Conservation (phyloP, 2,329 filamentous ascomycete species). For the Ophiostoma montium region DNA sequence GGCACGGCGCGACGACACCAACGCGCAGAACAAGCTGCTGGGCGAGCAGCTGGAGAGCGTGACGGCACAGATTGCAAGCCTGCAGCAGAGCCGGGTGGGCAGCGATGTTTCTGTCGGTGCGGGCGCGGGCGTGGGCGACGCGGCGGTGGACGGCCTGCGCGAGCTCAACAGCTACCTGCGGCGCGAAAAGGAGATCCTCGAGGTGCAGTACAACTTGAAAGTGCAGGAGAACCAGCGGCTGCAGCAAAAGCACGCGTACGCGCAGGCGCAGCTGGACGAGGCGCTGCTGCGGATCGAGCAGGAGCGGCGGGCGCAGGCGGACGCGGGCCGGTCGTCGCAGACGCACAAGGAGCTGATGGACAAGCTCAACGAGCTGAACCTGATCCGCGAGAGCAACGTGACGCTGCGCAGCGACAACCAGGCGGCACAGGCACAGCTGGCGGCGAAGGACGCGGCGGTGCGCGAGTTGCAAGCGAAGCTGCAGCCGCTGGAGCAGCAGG, state of each 20-base stretch:
- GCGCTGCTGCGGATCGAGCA: slow-evolving; percentile 78
- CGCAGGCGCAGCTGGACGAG: slow-evolving; percentile 79
- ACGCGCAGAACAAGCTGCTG: slow-evolving; percentile 79
- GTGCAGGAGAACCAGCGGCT: slow-evolving; percentile 76
- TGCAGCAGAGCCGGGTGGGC: slow-evolving; percentile 66
- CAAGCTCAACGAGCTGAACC: slow-evolving; percentile 87
- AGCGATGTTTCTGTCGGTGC: slow-evolving; percentile 26
- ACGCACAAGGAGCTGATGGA: slow-evolving; percentile 86
- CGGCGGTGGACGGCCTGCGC: slow-evolving; percentile 61
- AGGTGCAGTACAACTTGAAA: slow-evolving; percentile 89
- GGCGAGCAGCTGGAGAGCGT: slow-evolving; percentile 81
- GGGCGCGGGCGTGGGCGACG: slow-evolving; percentile 30
- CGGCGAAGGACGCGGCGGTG: slow-evolving; percentile 60
- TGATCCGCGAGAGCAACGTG: slow-evolving; percentile 88
- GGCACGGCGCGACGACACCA: slow-evolving; percentile 66
- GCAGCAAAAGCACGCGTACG: slow-evolving; percentile 79
- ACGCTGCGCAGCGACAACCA: slow-evolving; percentile 78
- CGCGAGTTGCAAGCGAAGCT: slow-evolving; percentile 62
- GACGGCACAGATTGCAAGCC: slow-evolving; percentile 59
- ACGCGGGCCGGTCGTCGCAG: slow-evolving; percentile 57
- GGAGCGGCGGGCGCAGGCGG: slow-evolving; percentile 63
- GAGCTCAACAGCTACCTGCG: slow-evolving; percentile 86
- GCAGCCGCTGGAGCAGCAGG: slow-evolving; percentile 66
- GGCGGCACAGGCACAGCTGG: slow-evolving; percentile 60
- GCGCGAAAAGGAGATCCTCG: slow-evolving; percentile 92